Evolutionary conservation across 768 basidiomycete species (phyloP).

Genomic region (Termitomyces heimii): DNA sequence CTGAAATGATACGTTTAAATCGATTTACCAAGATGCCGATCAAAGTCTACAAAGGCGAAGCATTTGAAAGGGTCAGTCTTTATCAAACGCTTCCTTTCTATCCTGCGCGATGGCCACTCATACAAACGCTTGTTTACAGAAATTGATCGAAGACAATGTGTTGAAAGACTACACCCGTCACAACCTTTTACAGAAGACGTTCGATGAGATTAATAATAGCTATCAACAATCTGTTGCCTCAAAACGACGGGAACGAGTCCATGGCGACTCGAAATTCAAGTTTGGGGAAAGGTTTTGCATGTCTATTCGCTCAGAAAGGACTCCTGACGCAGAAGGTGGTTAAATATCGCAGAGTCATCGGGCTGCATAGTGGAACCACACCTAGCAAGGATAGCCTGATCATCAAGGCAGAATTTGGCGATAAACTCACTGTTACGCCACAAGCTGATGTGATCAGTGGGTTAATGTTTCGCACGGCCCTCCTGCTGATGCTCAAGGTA

Average conservation of each 20-base stretch:
- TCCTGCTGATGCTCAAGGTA: too few relatives aligned
- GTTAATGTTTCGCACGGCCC: too few relatives aligned
- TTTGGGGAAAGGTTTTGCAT: neutral
- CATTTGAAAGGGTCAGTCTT: too few relatives aligned
- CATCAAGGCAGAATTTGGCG: too few relatives aligned
- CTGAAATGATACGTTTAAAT: too few relatives aligned
- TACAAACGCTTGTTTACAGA: neutral
- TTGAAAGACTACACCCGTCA: neutral
- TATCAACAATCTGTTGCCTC: neutral
- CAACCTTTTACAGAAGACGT: neutral
- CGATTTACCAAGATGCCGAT: too few relatives aligned
- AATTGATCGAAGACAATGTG: neutral
- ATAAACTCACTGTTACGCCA: too few relatives aligned
- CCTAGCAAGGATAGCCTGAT: neutral
- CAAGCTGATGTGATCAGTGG: too few relatives aligned
- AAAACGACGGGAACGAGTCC: neutral
- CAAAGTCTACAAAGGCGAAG: too few relatives aligned
- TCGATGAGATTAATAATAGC: neutral
- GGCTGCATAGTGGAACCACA: neutral
- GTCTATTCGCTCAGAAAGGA: neutral
- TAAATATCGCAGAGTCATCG: neutral
- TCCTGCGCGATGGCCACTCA: too few relatives aligned
- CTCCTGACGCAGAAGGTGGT: neutral
- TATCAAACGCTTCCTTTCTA: too few relatives aligned
- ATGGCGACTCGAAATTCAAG: neutral